A percentile compares a stretch with the other conserved stretches of the same genome.
Conservation (phyloP, 768 basidiomycete species). For the Boletus reticulatus region DNA sequence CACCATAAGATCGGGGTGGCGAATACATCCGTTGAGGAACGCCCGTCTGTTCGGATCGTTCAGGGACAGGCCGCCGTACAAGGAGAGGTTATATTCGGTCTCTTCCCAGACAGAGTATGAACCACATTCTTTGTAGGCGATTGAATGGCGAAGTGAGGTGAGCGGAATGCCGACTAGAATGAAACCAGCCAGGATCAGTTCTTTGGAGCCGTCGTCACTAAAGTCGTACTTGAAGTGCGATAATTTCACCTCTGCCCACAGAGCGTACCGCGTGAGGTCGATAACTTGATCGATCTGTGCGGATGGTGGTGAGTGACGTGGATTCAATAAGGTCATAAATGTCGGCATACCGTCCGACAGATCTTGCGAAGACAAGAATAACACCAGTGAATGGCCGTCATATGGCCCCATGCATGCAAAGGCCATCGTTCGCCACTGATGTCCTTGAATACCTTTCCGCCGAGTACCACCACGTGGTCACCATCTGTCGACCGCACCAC, state of each 20-base stretch:
- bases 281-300: slow-evolving; percentile 30
- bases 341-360: slow-evolving; percentile 28
- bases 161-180: slow-evolving; percentile 25
- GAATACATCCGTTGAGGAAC: slow-evolving; percentile 32
- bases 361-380: slow-evolving; percentile 32
- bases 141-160: slow-evolving; percentile 22
- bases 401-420: slow-evolving; percentile 36
- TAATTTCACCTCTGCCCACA: slow-evolving; percentile 16
- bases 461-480: slow-evolving; percentile 32
- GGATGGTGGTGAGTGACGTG: background rate
- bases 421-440: slow-evolving; percentile 28
- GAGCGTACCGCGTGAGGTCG: slow-evolving; percentile 28
- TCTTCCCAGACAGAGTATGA: slow-evolving; percentile 27
- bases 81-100: slow-evolving; percentile 22
- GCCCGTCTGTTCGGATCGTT: slow-evolving; percentile 26
- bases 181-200: slow-evolving; percentile 32
- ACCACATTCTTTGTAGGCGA: slow-evolving; percentile 14
- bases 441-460: slow-evolving; percentile 34
- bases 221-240: slow-evolving; percentile 21
- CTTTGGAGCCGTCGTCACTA: slow-evolving; percentile 22
- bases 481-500: slow-evolving; percentile 29
- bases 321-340: background rate
- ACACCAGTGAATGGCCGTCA: slow-evolving; percentile 29
- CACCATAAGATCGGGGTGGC: slow-evolving; percentile 32
- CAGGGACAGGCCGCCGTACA: slow-evolving; percentile 29